Evolutionary conservation across 208 protist species (phyloP), one percentile per base, ranked within the genome.

Genomic region (Trypanosoma avium): DNA sequence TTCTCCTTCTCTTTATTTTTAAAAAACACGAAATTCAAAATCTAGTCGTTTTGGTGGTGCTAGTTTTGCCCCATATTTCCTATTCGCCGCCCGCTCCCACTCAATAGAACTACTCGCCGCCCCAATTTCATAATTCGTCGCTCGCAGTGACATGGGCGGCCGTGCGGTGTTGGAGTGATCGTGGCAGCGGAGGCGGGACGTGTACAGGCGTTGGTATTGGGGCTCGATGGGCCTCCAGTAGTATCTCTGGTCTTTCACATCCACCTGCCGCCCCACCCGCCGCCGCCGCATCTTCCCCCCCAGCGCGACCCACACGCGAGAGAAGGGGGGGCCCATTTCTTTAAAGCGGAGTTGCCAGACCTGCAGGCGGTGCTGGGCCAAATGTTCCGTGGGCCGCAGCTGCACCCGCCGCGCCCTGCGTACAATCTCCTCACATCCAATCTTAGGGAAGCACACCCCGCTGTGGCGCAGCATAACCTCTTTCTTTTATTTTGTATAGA

Each of bases 171-270:
- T 93, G 32, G 75, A 81, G 59, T 75, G 84, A 55, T 92, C 86
- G 36, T 82, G 72, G 36, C 52, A 58, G 2, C 89, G 85, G 42
- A 95, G 76, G 10, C 84, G 64, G 3, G 89, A 93, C 89, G 90
- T 95, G 73, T 95, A 95, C 47, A 95, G 81, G 4, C 89, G 89
- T 71, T 95, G 89, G 57, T 95, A 95, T 78, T 93, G 86, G 24
- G 89, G 89, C 70, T 95, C 89, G 43, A 95, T 95, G 19, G 89
- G 89, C 6, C 89, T 69, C 86, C 89, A 95, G 74, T 95, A 95
- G 77, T 92, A 95, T 12, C 89, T 84, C 76, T 84, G 56, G 61
- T 95, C 89, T 70, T 95, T 95, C 48, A 95, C 79, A 55, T 95
- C 89, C 29, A 91, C 85, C 56, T 95, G 86, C 15, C 86, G 81